phyloP scores from a whole-genome alignment of 1,139 yeast species.

The Suhomyces guaymorum region DNA sequence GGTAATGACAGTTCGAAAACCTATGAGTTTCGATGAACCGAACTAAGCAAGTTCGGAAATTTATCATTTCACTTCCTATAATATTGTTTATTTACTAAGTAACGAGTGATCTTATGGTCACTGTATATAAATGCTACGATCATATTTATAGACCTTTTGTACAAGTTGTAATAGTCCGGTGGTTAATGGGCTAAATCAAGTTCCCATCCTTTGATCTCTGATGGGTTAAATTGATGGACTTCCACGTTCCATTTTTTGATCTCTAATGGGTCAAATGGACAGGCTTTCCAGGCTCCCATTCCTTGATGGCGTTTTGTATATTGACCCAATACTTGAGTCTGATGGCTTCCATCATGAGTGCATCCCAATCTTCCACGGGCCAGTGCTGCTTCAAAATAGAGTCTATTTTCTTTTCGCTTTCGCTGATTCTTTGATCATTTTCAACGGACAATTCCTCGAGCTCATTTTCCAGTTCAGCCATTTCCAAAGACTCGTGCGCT shows the following conservation, averaged over 20 bases:
- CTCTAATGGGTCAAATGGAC: constrained; percentile 59
- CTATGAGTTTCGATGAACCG: too few species aligned
- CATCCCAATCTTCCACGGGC: constrained; percentile 48
- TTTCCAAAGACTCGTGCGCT: constrained; percentile 74
- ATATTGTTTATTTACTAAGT: constrained; percentile 7
- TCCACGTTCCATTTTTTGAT: too few species aligned
- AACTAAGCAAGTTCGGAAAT: constrained; percentile 1
- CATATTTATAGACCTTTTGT: constrained; percentile 10
- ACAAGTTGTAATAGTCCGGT: too few species aligned
- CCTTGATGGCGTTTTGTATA: constrained; percentile 69
- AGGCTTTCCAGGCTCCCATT: constrained; percentile 75
- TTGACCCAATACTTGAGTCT: constrained; percentile 83
- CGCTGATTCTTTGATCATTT: constrained; percentile 54
- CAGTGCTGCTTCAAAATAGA: constrained; percentile 26
- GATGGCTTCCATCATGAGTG: constrained; percentile 66
- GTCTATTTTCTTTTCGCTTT: constrained; percentile 37
- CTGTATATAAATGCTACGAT: constrained; percentile 8
- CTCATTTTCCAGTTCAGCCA: constrained; percentile 59
- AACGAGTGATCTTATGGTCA: neutral
- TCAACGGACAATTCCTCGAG: constrained; percentile 53
- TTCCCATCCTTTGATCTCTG: neutral
- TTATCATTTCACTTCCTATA: constrained; percentile 9
- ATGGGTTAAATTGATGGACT: neutral
- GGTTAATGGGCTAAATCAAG: too few species aligned
- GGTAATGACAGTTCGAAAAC: too few species aligned